Base-by-base conservation (phyloP, 1,284 basidiomycete species). In the Sporisorium iseilematis-ciliati region DNA sequence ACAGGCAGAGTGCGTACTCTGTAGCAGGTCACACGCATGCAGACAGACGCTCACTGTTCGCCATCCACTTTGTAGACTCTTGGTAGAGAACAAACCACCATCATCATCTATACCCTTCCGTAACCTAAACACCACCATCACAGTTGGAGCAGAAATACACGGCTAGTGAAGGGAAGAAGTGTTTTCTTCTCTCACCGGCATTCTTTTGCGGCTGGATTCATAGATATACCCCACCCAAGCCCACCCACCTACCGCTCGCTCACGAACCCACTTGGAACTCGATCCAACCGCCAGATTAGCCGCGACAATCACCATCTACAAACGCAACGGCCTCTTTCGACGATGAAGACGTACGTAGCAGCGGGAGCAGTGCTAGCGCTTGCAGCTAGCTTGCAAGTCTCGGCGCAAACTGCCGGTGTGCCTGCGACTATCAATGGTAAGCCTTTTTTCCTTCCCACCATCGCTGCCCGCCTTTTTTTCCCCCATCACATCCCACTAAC, bases 381-480 rank as follows among this genome's bases (percentile, higher is more conserved):
- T 16, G 56, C 45, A 7, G 35, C 56, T 4, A 40, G 18, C 20
- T 18, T 56, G 31, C 21, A 14, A 7, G 54, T 41, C 7, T 35
- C 43, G 18, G 65, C 57, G 2, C 70, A 67, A 14, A 67, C 70
- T 0, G 70, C 70, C 4, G 70, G 70, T 45, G 65, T 73, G 10
- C 70, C 70, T n/a, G 59, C 57, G 16, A 31, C 43, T 11, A 65
- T 66, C 43, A 73, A 73, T 50, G 69, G 69, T 72, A 66, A 54
- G 62, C 42, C 7, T 38, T 25, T 18, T 20, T 33, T 23, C 26
- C 16, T n/a, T n/a, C 7, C 4, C 10, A 48, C n/a, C n/a, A n/a
- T n/a, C n/a, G n/a, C n/a, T n/a, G 10, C n/a, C 50, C n/a, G n/a
- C 26, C 53, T 6, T 18, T 18, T 48, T 25, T 43, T 12, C 26